These are phyloP conservation scores for Aspergillus avenaceus DNA, from an alignment of 495 filamentous ascomycete species.

Conservation along the genomic window DNA sequence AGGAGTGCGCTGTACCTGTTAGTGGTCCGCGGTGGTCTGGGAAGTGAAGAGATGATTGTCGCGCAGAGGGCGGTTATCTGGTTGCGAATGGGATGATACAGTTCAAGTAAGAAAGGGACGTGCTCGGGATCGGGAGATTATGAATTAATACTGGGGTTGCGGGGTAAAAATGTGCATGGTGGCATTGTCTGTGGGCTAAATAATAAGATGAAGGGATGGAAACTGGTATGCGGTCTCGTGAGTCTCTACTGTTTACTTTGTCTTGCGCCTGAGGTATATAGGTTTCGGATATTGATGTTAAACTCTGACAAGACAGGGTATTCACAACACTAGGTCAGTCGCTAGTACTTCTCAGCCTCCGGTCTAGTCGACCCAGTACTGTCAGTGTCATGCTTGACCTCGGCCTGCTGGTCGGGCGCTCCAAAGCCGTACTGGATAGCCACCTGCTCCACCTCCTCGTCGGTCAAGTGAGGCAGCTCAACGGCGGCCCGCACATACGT, in stretches of 20 bases:
- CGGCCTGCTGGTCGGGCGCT: slow-evolving; percentile 16
- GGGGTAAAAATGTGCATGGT: slow-evolving; percentile 86
- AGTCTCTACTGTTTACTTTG: too few species aligned
- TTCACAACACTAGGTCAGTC: too few species aligned
- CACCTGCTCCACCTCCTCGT: slow-evolving; percentile 60
- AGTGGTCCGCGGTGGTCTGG: too few species aligned
- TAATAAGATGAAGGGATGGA: slow-evolving; percentile 41
- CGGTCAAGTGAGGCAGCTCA: slow-evolving; percentile 63
- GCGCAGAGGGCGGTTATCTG: too few species aligned
- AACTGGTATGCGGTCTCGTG: too few species aligned
- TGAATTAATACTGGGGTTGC: slow-evolving; percentile 73
- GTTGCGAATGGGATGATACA: slow-evolving; percentile 33
- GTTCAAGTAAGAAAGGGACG: slow-evolving; percentile 34
- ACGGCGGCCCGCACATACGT: slow-evolving; percentile 66
- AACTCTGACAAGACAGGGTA: too few species aligned
- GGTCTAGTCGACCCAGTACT: neutral
- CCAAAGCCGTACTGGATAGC: slow-evolving; percentile 59
- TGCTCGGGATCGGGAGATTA: slow-evolving; percentile 57
- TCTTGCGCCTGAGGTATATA: too few species aligned
- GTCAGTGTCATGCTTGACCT: slow-evolving; percentile 18
- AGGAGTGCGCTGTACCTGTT: too few species aligned
- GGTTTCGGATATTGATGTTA: too few species aligned
- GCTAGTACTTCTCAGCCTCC: too few species aligned
- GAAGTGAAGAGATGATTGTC: too few species aligned
- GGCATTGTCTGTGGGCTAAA: slow-evolving; percentile 68